Base-by-base conservation (phyloP, 352 stramenopile species). In the Thalassiosira ordinaria region DNA sequence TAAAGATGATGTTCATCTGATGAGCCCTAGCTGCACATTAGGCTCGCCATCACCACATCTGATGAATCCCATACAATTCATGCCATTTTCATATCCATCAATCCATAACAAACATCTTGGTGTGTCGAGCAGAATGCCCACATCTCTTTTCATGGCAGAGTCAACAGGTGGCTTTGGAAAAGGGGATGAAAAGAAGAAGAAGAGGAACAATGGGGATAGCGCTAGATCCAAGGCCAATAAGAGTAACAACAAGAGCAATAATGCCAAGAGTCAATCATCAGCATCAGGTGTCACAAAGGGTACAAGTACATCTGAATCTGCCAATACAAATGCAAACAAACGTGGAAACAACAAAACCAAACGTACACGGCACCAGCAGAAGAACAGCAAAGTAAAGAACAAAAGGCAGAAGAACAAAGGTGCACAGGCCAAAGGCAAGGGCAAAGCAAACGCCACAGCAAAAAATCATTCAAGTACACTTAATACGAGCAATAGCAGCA, bases 161-260 rank as follows among this genome's bases (percentile, higher is more conserved):
- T 72, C 70, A 46, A 22, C 69, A 0, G 52, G 41, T 14, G 33
- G 49, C 20, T 20, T 49, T 37, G 56, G 56, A 33, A 67, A 61
- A 44, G 37, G 47, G 56, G 65, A 76, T 31, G 62, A 74, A 18
- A 60, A 67, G 41, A 82, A 70, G 29, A 76, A 72, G 26, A 71
- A 82, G 9, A 61, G 59, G 37, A 22, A 78, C 20, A 72, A 56
- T 22, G 61, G 44, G 8, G 7, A 18, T 47, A 37, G n/a, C n/a
- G 49, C 47, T 7, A 72, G 39, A 27, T 29, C 47, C 26, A 74
- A 74, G 66, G 39, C 37, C 14, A 67, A 65, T 33, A 75, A 75
- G 59, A 27, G 46, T 31, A 61, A 13, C 20, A 53, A 22, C 60
- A 72, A 71, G 14, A 51, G 41, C 18, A 60, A 59, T 14, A 49